Percentiles rank a stretch among this genome's conserved stretches.
phyloP scores from a whole-genome alignment of 306 rosid genomes.

The Vachellia pachyceras region DNA sequence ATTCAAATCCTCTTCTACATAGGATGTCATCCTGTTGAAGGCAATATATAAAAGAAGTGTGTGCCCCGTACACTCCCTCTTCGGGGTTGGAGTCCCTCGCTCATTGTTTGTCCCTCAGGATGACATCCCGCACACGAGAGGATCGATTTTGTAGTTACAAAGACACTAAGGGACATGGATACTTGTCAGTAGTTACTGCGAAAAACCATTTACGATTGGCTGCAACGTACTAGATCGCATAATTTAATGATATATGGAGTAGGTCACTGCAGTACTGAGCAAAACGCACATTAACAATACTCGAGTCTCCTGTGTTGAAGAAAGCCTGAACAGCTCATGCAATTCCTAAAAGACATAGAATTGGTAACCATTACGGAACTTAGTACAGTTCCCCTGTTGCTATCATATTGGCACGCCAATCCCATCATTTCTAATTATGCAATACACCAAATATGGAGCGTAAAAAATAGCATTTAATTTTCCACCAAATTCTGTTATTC shows the following conservation, averaged over 20 bases:
- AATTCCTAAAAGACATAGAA: constrained; percentile 4
- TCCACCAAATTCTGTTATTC: neutral
- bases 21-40: too few relatives aligned
- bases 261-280: neutral
- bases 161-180: too few relatives aligned
- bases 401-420: neutral
- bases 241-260: neutral
- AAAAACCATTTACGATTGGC: neutral
- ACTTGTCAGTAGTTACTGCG: too few relatives aligned
- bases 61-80: too few relatives aligned
- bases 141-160: too few relatives aligned
- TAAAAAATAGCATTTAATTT: neutral
- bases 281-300: neutral
- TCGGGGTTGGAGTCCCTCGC: too few relatives aligned
- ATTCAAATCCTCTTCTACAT: too few relatives aligned
- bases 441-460: neutral
- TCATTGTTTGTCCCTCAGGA: too few relatives aligned
- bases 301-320: neutral
- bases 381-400: neutral
- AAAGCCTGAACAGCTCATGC: neutral
- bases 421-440: neutral
- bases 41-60: too few relatives aligned
- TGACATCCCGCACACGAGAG: too few relatives aligned
- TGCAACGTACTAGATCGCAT: neutral
- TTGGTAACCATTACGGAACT: neutral